phyloP scores from a whole-genome alignment of 805 yeast genomes.

The Teunomyces lycoperdinae region DNA sequence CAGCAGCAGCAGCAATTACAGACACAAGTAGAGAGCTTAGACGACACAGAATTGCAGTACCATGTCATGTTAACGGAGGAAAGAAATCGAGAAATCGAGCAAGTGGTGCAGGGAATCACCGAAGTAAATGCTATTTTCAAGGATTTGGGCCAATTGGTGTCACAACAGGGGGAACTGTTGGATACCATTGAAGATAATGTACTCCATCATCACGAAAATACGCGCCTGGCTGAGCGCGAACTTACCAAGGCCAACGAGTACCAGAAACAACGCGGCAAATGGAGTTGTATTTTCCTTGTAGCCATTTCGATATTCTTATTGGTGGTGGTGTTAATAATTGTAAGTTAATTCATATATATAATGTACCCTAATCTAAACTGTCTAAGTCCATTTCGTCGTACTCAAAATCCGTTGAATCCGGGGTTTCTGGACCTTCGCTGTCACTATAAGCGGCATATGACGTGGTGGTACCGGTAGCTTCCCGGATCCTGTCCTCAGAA shows the following conservation, averaged over 20 bases:
- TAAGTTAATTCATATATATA: constrained; percentile 27
- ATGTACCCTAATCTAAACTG: not conserved
- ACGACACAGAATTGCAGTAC: constrained; percentile 52
- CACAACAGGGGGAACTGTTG: constrained; percentile 81
- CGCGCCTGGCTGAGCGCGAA: constrained; percentile 70
- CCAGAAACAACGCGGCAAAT: constrained; percentile 66
- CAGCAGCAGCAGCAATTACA: constrained; percentile 31
- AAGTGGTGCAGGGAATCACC: constrained; percentile 71
- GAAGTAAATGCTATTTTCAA: constrained; percentile 85
- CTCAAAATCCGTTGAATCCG: not conserved
- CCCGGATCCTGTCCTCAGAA: not conserved
- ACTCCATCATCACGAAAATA: constrained; percentile 56
- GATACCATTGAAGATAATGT: constrained; percentile 84
- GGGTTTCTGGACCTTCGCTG: constrained; percentile 1
- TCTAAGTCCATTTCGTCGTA: not conserved
- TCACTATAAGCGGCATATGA: not conserved
- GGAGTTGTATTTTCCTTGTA: constrained; percentile 66
- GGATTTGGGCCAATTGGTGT: constrained; percentile 73
- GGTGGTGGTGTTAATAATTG: constrained; percentile 53
- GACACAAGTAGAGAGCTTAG: constrained; percentile 39
- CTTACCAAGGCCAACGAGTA: constrained; percentile 71
- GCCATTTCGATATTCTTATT: constrained; percentile 58
- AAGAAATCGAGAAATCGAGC: constrained; percentile 67
- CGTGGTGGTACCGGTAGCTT: not conserved
- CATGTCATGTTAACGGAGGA: constrained; percentile 67